Conservation (phyloP, 371 early-diverging fungal genomes). For the Apophysomyces trapeziformis region DNA sequence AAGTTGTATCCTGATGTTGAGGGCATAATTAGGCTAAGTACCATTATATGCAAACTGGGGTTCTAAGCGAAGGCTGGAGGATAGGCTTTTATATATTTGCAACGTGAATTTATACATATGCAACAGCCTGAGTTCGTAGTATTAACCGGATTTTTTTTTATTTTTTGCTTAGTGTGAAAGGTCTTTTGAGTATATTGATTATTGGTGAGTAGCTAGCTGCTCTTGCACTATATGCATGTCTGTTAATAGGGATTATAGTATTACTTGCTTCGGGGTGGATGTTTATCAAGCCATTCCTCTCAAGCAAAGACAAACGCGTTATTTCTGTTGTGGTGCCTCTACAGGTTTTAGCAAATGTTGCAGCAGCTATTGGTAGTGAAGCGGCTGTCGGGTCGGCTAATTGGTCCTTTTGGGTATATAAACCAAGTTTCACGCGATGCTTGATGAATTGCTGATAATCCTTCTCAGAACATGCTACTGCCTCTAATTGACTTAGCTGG, state of each 20-base stretch:
- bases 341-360: slow-evolving; percentile 60
- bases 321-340: slow-evolving; percentile 58
- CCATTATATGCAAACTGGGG: slow-evolving; percentile 52
- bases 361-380: slow-evolving; percentile 53
- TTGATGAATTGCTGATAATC: not conserved
- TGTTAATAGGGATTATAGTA: slow-evolving; percentile 19
- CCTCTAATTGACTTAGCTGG: slow-evolving; percentile 58
- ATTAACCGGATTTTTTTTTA: not conserved
- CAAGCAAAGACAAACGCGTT: slow-evolving; percentile 57
- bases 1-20: not conserved
- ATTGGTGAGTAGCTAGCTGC: slow-evolving; percentile 34
- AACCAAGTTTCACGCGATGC: slow-evolving; percentile 7
- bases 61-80: slow-evolving; percentile 56
- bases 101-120: slow-evolving; percentile 30
- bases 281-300: slow-evolving; percentile 64
- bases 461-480: slow-evolving; percentile 45
- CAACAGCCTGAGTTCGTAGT: not conserved
- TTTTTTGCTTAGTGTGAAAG: slow-evolving; percentile 45
- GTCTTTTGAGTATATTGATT: slow-evolving; percentile 59
- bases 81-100: slow-evolving; percentile 64
- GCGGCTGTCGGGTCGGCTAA: slow-evolving; percentile 58
- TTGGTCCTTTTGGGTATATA: slow-evolving; percentile 55
- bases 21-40: slow-evolving; percentile 44
- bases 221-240: not conserved
- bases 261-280: slow-evolving; percentile 66